A percentile compares a stretch with the other conserved stretches of the same genome.
Evolutionary conservation across 495 filamentous ascomycete genomes (phyloP).

Genomic region (Aspergillus funiculosus): DNA sequence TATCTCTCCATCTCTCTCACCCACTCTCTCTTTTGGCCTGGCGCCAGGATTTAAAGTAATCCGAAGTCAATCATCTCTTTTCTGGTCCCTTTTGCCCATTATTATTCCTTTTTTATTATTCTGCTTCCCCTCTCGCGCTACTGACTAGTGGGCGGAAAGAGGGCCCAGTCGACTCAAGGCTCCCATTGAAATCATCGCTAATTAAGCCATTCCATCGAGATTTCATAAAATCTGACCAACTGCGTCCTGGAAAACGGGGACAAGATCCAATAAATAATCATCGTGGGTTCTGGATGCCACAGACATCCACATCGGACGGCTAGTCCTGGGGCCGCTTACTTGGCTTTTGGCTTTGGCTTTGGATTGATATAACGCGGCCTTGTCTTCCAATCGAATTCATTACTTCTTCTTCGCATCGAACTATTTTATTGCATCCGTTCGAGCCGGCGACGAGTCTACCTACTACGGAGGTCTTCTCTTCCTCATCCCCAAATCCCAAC

Average conservation of each 20-base stretch:
- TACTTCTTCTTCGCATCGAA: slow-evolving; percentile 2
- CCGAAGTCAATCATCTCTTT: too few species aligned
- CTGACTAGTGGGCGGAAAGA: slow-evolving; percentile 9
- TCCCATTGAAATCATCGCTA: slow-evolving; percentile 1
- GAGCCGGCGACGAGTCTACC: too few species aligned
- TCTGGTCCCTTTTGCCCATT: too few species aligned
- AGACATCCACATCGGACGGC: slow-evolving; percentile 1
- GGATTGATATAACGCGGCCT: slow-evolving; percentile 13
- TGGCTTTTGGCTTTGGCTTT: neutral
- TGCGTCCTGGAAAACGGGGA: slow-evolving; percentile 13
- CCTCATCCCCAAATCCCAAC: neutral
- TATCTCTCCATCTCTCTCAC: too few species aligned
- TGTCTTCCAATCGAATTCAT: slow-evolving; percentile 2
- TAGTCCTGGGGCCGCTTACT: slow-evolving; percentile 3
- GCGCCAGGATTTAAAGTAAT: too few species aligned
- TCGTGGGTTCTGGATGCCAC: neutral
- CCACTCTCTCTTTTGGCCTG: too few species aligned
- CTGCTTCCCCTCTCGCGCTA: slow-evolving; percentile 4
- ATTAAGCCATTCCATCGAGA: slow-evolving; percentile 14
- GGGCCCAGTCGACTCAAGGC: slow-evolving; percentile 3
- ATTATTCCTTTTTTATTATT: neutral
- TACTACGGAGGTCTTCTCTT: too few species aligned
- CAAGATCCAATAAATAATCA: slow-evolving; percentile 8
- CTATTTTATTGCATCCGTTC: neutral
- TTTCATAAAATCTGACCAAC: slow-evolving; percentile 1